Conservation (phyloP, 2,329 filamentous ascomycete genomes). For the Stagonosporopsis vannaccii region DNA sequence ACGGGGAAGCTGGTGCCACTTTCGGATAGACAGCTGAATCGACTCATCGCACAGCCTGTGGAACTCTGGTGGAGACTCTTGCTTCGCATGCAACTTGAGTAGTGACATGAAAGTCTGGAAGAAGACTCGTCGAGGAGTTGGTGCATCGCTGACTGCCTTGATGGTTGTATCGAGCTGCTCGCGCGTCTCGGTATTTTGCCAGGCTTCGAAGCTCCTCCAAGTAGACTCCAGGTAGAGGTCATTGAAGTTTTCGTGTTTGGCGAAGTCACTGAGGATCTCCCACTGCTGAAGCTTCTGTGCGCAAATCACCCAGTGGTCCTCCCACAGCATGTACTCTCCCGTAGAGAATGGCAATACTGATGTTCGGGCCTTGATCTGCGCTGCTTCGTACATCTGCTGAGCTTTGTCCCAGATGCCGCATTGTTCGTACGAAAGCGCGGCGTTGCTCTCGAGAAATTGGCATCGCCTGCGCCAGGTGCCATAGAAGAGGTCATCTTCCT, state of each 20-base stretch:
- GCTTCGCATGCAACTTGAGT: slow-evolving; percentile 90
- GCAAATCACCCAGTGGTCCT: slow-evolving; percentile 98
- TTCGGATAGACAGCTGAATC: slow-evolving; percentile 94
- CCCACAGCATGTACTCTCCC: slow-evolving; percentile 98
- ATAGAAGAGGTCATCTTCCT: slow-evolving; percentile 97
- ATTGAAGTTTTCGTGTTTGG: slow-evolving; percentile 98
- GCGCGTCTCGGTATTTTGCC: slow-evolving; percentile 84
- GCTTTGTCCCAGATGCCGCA: slow-evolving; percentile 99
- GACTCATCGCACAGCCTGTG: slow-evolving; percentile 92
- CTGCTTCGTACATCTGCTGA: slow-evolving; percentile 93
- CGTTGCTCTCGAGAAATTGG: slow-evolving; percentile 97
- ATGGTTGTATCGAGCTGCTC: slow-evolving; percentile 92
- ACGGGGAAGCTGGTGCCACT: slow-evolving; percentile 98
- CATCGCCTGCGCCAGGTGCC: slow-evolving; percentile 95
- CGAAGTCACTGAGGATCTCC: slow-evolving; percentile 97
- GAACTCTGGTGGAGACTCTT: slow-evolving; percentile 81
- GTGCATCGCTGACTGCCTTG: slow-evolving; percentile 96
- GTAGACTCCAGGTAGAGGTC: slow-evolving; percentile 94
- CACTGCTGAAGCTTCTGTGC: slow-evolving; percentile 98
- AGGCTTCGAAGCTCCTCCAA: slow-evolving; percentile 95
- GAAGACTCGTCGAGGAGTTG: slow-evolving; percentile 90
- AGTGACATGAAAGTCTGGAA: slow-evolving; percentile 99
- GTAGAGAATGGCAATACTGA: slow-evolving; percentile 96
- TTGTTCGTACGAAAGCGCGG: slow-evolving; percentile 96
- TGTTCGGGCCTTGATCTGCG: slow-evolving; percentile 95